These are phyloP conservation scores for Echinosphaeria canescens DNA, from an alignment of 2,329 filamentous ascomycete genomes.

Conservation along the genomic window DNA sequence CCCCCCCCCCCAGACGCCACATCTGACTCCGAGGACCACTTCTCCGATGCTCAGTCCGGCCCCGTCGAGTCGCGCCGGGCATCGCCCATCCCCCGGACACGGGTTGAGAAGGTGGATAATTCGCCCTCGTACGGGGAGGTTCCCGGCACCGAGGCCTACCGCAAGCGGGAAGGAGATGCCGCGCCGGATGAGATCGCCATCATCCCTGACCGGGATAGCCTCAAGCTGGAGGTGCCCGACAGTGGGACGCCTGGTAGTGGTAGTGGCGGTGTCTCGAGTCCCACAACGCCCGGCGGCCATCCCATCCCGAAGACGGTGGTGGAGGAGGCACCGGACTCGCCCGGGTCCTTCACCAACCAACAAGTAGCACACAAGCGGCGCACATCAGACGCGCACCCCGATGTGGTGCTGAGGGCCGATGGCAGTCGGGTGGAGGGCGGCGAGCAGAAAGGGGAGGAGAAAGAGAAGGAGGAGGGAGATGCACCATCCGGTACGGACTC, in stretches of 20 bases:
- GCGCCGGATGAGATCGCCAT: slow-evolving; percentile 37
- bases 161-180: slow-evolving; percentile 31
- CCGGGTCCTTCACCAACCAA: slow-evolving; percentile 20
- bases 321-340: slow-evolving; percentile 24
- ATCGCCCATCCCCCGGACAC: slow-evolving; percentile 33
- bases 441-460: slow-evolving; percentile 9
- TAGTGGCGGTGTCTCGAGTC: no score
- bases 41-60: slow-evolving; percentile 40
- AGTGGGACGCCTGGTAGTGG: no score
- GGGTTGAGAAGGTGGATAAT: slow-evolving; percentile 35
- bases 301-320: slow-evolving; percentile 28
- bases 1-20: slow-evolving; percentile 23
- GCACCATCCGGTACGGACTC: slow-evolving; percentile 15
- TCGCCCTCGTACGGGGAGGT: slow-evolving; percentile 37
- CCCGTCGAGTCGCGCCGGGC: slow-evolving; percentile 16
- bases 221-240: no score
- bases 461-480: no score
- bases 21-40: slow-evolving; percentile 48
- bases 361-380: slow-evolving; percentile 20
- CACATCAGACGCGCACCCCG: slow-evolving; percentile 28
- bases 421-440: slow-evolving; percentile 13
- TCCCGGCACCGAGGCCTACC: slow-evolving; percentile 34
- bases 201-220: slow-evolving; percentile 11
- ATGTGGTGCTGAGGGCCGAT: slow-evolving; percentile 23
- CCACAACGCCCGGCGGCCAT: slow-evolving; percentile 13